A percentile compares a stretch with the other conserved stretches of the same genome.
Evolutionary conservation across 495 filamentous ascomycete genomes (phyloP).

Genomic region (Lichina pygmaea): DNA sequence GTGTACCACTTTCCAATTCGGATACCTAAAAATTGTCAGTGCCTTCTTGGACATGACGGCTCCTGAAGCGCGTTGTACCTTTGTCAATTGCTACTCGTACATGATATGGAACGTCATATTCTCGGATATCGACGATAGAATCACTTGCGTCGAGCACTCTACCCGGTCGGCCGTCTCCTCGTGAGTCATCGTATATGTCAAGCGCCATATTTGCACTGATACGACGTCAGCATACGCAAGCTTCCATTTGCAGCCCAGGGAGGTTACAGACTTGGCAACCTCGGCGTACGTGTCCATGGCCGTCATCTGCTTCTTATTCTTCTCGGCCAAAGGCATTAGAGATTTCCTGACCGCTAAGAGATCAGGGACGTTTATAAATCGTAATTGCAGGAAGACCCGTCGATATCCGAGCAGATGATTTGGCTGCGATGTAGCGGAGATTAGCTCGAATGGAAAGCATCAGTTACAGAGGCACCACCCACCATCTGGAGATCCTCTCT

Average conservation of each 20-base stretch:
- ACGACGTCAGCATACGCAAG: neutral
- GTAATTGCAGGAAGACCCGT: slow-evolving; percentile 57
- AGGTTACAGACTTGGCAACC: slow-evolving; percentile 45
- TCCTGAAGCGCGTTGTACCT: slow-evolving; percentile 19
- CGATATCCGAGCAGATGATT: slow-evolving; percentile 88
- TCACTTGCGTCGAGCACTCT: slow-evolving; percentile 74
- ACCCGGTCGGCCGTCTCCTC: slow-evolving; percentile 62
- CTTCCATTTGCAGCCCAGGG: neutral
- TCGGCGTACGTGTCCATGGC: slow-evolving; percentile 98
- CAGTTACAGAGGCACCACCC: neutral
- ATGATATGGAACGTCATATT: slow-evolving; percentile 98
- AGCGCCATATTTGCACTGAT: slow-evolving; percentile 59
- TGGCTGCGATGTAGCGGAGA: slow-evolving; percentile 14
- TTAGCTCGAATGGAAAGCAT: neutral
- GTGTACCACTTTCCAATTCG: slow-evolving; percentile 94
- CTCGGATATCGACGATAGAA: slow-evolving; percentile 93
- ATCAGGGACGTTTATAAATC: slow-evolving; percentile 68
- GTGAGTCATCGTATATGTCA: slow-evolving; percentile 85
- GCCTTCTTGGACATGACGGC: neutral
- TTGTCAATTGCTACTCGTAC: slow-evolving; percentile 94
- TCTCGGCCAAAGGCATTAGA: slow-evolving; percentile 78
- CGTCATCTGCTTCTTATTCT: slow-evolving; percentile 81
- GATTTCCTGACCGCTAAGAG: slow-evolving; percentile 56
- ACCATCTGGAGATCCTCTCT: slow-evolving; percentile 81
- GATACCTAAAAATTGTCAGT: slow-evolving; percentile 33